Base-by-base conservation (phyloP, 441 rosid species). In the Jatropha podagrica region DNA sequence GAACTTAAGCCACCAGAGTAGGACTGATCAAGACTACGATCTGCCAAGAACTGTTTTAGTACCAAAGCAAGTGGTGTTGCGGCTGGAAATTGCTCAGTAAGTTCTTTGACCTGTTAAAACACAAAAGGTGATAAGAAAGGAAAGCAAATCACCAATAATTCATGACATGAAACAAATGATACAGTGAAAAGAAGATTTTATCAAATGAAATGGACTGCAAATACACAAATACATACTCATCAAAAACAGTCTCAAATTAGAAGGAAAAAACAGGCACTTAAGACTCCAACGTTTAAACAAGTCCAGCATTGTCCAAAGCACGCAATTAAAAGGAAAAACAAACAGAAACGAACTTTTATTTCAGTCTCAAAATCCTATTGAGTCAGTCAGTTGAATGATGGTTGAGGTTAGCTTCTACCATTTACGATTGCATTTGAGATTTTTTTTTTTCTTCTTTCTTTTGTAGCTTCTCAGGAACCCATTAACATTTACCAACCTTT, bases 1-100 rank as follows among this genome's bases (percentile, higher is more conserved):
- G 99, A 96, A 86, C 97, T 96, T 87, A 96, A 90, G 83, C 99
- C 99, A 68, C 99, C 99, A 82, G 99, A 96, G 82, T 96, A 96
- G 74, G 98, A 91, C 74, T 92, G 98, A 72, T 94, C 99, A 85
- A 94, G 90, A 88, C 96, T 90, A 77, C 99, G 98, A 83, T 92
- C 98, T 69, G 98, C 99, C 89, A 96, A 86, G 89, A 96, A 96
- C 86, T 92, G 94, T 88, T 96, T 96, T 81, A 96, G 86, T 79
- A 92, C 91, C 91, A 96, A 88, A 81, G 99, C 99, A 83, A 96
- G 99, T 17, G 96, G 97, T 49, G 88, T 87, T 76, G 97, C 90
- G 64, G 99, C 98, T 65, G 97, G 97, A 90, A 94, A 96, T 83
- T 90, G 96, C 74, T 89, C 97, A 2, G 97, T 92, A 79, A 96